These are phyloP conservation scores for Sporothrix euskadiensis DNA, from an alignment of 2,329 filamentous ascomycete species.

Conservation along the genomic window DNA sequence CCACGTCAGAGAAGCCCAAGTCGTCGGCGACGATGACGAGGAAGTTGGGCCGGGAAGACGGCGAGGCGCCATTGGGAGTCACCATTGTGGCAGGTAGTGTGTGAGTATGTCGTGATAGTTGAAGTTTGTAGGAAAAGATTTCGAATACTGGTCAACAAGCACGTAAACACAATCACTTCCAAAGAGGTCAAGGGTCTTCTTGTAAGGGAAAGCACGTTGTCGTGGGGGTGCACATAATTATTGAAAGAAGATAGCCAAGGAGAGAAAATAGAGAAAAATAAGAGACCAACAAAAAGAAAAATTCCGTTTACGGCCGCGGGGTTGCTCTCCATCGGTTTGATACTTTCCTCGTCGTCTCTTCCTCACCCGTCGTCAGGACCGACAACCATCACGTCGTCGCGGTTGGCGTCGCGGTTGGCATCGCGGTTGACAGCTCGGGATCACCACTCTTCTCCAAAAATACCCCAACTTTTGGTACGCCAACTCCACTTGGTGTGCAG, in stretches of 20 bases:
- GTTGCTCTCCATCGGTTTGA: neutral
- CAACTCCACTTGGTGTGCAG: neutral
- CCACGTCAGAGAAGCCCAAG: conserved; percentile 10
- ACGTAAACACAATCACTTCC: neutral
- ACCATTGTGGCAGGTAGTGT: neutral
- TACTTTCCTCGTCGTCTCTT: neutral
- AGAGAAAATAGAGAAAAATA: neutral
- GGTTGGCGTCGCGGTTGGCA: neutral
- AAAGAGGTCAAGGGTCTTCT: conserved; percentile 1
- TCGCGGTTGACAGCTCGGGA: neutral
- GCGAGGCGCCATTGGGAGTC: neutral
- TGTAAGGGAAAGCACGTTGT: neutral
- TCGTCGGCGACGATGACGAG: conserved; percentile 22
- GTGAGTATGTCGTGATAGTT: neutral
- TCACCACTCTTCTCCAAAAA: neutral
- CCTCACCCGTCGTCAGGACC: neutral
- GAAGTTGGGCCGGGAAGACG: conserved; percentile 8
- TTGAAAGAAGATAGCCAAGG: neutral
- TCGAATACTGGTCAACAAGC: neutral
- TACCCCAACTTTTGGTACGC: neutral
- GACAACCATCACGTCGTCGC: neutral
- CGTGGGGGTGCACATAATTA: conserved; percentile 3
- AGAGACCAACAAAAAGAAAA: neutral
- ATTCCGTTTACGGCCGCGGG: neutral
- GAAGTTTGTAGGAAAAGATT: neutral